A percentile compares a stretch with the other conserved stretches of the same genome.
Conservation (phyloP, 257 asterid genomes). For the Nicotiana tomentosiformis region DNA sequence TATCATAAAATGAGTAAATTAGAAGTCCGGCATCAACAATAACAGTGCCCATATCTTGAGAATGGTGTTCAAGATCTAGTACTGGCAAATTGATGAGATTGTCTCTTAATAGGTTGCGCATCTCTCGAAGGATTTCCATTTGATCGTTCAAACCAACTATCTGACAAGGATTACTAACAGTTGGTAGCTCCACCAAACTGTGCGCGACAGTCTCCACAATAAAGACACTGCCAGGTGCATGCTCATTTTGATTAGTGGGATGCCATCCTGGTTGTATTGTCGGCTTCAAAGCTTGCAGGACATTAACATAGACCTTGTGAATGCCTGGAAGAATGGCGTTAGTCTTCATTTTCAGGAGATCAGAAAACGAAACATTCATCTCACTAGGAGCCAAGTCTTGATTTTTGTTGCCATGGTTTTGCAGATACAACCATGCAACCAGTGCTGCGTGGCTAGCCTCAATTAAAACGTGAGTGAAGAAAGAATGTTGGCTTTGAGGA, state of each 20-base stretch:
- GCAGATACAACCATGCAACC: not conserved
- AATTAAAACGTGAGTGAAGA: not conserved
- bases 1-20: not conserved
- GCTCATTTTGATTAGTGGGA: not conserved
- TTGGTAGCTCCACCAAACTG: not conserved
- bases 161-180: not conserved
- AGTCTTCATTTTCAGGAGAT: not conserved
- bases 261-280: not conserved
- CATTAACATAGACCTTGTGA: not conserved
- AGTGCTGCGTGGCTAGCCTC: not conserved
- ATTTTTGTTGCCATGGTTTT: not conserved
- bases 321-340: not conserved
- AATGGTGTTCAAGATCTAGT: not conserved
- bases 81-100: not conserved
- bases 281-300: not conserved
- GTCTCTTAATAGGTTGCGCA: not conserved
- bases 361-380: not conserved
- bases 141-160: not conserved
- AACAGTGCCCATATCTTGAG: not conserved
- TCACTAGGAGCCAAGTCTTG: not conserved
- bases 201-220: not conserved
- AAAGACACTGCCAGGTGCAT: too few species aligned
- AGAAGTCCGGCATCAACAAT: not conserved
- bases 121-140: not conserved
- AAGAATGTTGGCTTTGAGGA: not conserved